Conservation (phyloP, 352 stramenopile genomes). For the Pythium scleroteichum region DNA sequence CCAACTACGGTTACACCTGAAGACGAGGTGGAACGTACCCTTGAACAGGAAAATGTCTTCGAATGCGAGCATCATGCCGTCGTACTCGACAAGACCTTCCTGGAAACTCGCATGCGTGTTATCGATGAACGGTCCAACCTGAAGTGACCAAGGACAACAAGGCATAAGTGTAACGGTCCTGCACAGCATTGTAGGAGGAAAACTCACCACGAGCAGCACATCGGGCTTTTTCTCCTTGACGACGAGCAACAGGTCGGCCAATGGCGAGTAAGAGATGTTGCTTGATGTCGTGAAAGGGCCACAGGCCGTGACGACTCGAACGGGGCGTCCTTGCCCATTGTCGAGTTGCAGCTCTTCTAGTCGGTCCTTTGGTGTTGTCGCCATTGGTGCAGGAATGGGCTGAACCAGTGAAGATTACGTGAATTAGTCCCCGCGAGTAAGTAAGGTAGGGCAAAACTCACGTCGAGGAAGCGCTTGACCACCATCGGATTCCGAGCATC, state of each 20-base stretch:
- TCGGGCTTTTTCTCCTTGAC: slow-evolving; percentile 87
- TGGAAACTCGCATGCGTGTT: slow-evolving; percentile 88
- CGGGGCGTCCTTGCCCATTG: slow-evolving; percentile 32
- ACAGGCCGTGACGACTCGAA: slow-evolving; percentile 89
- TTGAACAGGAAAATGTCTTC: slow-evolving; percentile 88
- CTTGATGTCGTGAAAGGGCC: slow-evolving; percentile 95
- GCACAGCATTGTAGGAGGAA: neutral
- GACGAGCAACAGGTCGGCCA: slow-evolving; percentile 92
- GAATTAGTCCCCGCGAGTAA: neutral
- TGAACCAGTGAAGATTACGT: slow-evolving; percentile 17
- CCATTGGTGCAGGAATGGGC: slow-evolving; percentile 60
- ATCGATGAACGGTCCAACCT: slow-evolving; percentile 97
- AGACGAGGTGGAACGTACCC: slow-evolving; percentile 34
- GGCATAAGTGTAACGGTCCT: no score
- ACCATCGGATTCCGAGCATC: slow-evolving; percentile 71
- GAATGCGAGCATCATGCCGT: slow-evolving; percentile 81
- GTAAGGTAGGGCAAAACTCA: no score
- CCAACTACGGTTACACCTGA: neutral
- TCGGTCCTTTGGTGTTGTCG: slow-evolving; percentile 40
- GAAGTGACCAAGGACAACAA: no score
- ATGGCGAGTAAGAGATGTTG: slow-evolving; percentile 94
- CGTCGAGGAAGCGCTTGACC: slow-evolving; percentile 80
- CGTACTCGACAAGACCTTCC: slow-evolving; percentile 76
- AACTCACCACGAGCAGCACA: slow-evolving; percentile 90
- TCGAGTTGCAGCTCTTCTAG: slow-evolving; percentile 55